Conservation (phyloP, 306 rosid species). For the Echinosophora koreensis region DNA sequence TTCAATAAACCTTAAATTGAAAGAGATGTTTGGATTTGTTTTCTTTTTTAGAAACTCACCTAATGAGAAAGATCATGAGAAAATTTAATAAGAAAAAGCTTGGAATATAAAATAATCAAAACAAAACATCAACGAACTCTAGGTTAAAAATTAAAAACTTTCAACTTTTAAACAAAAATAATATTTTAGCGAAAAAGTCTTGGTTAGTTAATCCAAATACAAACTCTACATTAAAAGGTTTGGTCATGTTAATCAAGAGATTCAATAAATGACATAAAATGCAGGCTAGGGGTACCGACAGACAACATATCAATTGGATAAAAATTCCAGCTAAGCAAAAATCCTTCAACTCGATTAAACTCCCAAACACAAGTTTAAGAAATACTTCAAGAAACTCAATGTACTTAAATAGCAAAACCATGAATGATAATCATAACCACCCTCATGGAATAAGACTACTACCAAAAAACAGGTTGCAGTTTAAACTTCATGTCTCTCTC, state of each 20-base stretch:
- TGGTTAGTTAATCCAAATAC: too few relatives aligned
- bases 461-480: constrained; percentile 33
- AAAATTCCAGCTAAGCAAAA: constrained; percentile 13
- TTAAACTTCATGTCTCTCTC: constrained; percentile 38
- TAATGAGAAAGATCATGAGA: too few relatives aligned
- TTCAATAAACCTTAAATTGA: too few relatives aligned
- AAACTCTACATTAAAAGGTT: neutral
- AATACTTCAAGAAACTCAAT: constrained; percentile 29
- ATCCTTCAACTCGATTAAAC: constrained; percentile 20
- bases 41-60: too few relatives aligned
- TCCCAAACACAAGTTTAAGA: constrained; percentile 13
- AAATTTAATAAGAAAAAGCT: too few relatives aligned
- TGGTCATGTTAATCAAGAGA: neutral
- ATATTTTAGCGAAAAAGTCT: too few relatives aligned
- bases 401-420: constrained; percentile 38
- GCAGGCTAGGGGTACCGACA: neutral
- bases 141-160: too few relatives aligned
- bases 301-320: constrained; percentile 17
- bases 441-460: constrained; percentile 21
- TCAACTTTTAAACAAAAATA: too few relatives aligned
- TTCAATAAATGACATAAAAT: too few relatives aligned
- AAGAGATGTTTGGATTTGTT: too few relatives aligned
- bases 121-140: too few relatives aligned
- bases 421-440: neutral
- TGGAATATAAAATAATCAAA: too few relatives aligned